phyloP scores from a whole-genome alignment of 2,329 filamentous ascomycete species.

The Pseudogymnoascus verrucosus region DNA sequence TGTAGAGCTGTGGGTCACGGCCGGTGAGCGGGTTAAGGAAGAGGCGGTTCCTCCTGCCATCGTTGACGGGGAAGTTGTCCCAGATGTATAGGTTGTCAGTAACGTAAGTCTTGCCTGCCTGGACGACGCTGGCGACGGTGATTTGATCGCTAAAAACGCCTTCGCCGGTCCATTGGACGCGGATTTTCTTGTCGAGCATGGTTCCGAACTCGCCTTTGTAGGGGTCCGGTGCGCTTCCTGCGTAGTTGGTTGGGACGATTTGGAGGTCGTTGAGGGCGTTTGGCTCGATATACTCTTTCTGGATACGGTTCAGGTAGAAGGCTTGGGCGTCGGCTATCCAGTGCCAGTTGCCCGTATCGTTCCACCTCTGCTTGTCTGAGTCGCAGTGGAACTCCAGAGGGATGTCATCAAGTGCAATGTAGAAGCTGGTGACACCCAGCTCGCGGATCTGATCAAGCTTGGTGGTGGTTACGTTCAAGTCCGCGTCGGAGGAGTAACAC shows the following conservation, averaged over 20 bases:
- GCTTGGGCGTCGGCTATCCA: constrained; percentile 20
- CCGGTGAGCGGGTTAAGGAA: constrained; percentile 22
- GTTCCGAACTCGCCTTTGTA: constrained; percentile 20
- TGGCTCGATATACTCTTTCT: constrained; percentile 17
- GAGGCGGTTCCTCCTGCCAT: constrained; percentile 18
- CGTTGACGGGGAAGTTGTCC: constrained; percentile 24
- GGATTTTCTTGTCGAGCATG: constrained; percentile 20
- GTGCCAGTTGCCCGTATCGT: constrained; percentile 12
- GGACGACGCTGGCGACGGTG: constrained; percentile 17
- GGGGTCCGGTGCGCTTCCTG: constrained; percentile 17
- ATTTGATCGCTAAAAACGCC: constrained; percentile 21
- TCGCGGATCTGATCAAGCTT: constrained; percentile 20
- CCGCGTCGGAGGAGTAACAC: constrained; percentile 18
- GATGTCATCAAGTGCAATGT: constrained; percentile 20
- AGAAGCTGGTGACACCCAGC: constrained; percentile 18
- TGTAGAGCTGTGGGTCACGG: constrained; percentile 17
- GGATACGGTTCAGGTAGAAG: constrained; percentile 19
- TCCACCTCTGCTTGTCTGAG: constrained; percentile 18
- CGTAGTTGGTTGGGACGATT: constrained; percentile 20
- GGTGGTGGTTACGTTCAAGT: constrained; percentile 18
- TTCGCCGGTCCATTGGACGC: constrained; percentile 23
- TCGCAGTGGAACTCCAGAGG: constrained; percentile 18
- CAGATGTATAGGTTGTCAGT: constrained; percentile 21
- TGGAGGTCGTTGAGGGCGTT: constrained; percentile 17
- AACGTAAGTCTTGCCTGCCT: constrained; percentile 17